Conservation (phyloP, 1,284 basidiomycete species). For the Boletus smithii region DNA sequence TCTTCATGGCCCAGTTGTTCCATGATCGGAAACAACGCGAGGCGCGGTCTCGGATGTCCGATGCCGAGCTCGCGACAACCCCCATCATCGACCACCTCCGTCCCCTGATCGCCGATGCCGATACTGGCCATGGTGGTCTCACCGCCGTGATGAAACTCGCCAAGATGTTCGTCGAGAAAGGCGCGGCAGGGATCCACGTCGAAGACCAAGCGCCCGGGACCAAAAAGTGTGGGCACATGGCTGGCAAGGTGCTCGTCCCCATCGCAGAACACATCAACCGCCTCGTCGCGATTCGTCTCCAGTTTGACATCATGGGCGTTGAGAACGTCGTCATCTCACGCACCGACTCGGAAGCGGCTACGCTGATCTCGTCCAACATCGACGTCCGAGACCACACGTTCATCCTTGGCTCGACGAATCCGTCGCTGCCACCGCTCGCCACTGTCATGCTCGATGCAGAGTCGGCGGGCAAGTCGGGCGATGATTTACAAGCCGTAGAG, state of each 20-base stretch:
- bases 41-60: conserved; percentile 67
- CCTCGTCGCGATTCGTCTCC: conserved; percentile 70
- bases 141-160: conserved; percentile 80
- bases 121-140: conserved; percentile 81
- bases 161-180: conserved; percentile 77
- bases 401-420: conserved; percentile 90
- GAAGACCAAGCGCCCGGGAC: conserved; percentile 82
- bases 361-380: conserved; percentile 94
- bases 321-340: conserved; percentile 72
- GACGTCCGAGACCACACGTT: conserved; percentile 96
- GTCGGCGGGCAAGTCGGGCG: conserved; percentile 72
- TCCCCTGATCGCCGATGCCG: conserved; percentile 78
- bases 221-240: conserved; percentile 87
- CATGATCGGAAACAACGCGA: conserved; percentile 87
- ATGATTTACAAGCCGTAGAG: conserved; percentile 82
- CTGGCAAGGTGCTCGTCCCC: conserved; percentile 80
- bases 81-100: conserved; percentile 64
- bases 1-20: conserved; percentile 86
- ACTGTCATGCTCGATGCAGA: conserved; percentile 85
- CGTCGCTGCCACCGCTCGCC: conserved; percentile 66
- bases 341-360: conserved; percentile 90
- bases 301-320: conserved; percentile 62
- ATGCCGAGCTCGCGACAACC: conserved; percentile 68
- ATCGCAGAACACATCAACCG: conserved; percentile 77
- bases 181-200: conserved; percentile 78